Conservation (phyloP, 164 flowering plant genomes). For the Houttuynia cordata region DNA sequence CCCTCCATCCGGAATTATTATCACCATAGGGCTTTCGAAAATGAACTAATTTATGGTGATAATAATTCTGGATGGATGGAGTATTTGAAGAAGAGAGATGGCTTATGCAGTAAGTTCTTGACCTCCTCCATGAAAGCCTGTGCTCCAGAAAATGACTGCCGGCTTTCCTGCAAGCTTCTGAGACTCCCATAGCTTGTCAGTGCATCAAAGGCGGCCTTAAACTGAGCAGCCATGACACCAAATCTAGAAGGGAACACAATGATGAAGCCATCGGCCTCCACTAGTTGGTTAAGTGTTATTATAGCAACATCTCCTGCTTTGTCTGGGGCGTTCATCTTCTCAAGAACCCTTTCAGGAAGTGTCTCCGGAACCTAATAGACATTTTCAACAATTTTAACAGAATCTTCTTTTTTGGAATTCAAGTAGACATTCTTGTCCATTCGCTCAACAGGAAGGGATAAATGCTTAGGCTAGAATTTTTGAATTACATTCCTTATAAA, state of each 20-base stretch:
- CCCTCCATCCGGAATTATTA: no score
- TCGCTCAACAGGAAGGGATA: no score
- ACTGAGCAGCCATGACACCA: constrained; percentile 82
- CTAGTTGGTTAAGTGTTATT: constrained; percentile 59
- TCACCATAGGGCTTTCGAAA: no score
- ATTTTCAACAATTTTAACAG: neutral
- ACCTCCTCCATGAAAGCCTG: constrained; percentile 92
- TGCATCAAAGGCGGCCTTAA: constrained; percentile 68
- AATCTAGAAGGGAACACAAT: constrained; percentile 89
- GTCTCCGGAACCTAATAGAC: constrained; percentile 64
- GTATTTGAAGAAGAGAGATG: neutral
- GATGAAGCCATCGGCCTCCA: constrained; percentile 76
- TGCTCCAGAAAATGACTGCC: constrained; percentile 91
- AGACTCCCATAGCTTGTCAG: constrained; percentile 43
- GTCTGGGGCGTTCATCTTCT: constrained; percentile 71
- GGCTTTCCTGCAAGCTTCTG: constrained; percentile 92
- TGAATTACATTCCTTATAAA: no score
- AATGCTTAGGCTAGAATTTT: no score
- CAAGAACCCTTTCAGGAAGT: constrained; percentile 36
- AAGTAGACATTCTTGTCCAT: no score
- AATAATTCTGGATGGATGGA: no score
- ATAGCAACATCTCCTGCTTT: constrained; percentile 46
- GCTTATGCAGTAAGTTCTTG: constrained; percentile 81
- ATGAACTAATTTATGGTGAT: no score
- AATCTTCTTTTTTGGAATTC: no score